A percentile compares a stretch with the other conserved stretches of the same genome.
These are phyloP conservation scores for Thalia dealbata DNA, from an alignment of 176 grass and related monocot genomes.

Conservation along the genomic window DNA sequence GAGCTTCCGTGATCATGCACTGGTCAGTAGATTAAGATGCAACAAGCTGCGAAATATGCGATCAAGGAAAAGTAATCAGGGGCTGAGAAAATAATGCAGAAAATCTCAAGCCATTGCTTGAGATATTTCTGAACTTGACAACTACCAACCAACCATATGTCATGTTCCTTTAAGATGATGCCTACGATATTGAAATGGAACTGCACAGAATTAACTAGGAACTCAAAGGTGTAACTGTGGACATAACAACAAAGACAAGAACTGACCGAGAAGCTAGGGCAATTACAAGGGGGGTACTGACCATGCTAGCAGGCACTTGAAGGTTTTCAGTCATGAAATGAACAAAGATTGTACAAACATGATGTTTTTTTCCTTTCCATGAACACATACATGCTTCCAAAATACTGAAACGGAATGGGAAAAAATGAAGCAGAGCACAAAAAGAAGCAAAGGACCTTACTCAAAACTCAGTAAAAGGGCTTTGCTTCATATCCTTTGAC, in stretches of 20 bases:
- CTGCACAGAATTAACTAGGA: not conserved
- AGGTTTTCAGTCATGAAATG: not conserved
- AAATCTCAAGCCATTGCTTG: too few species aligned
- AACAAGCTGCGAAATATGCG: too few species aligned
- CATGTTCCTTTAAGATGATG: not conserved
- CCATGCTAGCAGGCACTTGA: not conserved
- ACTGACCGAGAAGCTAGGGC: not conserved
- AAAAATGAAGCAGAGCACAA: not conserved
- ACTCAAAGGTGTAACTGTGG: too few species aligned
- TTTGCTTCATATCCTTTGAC: not conserved
- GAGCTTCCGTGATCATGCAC: not conserved
- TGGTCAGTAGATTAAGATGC: too few species aligned
- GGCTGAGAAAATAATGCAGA: too few species aligned
- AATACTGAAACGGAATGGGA: not conserved
- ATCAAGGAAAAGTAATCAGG: too few species aligned
- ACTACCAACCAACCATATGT: not conserved
- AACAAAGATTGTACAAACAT: constrained; percentile 1
- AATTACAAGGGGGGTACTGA: too few species aligned
- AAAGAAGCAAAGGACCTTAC: not conserved
- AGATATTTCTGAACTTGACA: too few species aligned
- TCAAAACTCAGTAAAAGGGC: too few species aligned
- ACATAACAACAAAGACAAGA: not conserved
- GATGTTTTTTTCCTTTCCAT: not conserved
- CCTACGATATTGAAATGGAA: not conserved
- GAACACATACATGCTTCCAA: not conserved